Conservation (phyloP, 352 stramenopile species). For the Hyaloperonospora arabidopsidis region DNA sequence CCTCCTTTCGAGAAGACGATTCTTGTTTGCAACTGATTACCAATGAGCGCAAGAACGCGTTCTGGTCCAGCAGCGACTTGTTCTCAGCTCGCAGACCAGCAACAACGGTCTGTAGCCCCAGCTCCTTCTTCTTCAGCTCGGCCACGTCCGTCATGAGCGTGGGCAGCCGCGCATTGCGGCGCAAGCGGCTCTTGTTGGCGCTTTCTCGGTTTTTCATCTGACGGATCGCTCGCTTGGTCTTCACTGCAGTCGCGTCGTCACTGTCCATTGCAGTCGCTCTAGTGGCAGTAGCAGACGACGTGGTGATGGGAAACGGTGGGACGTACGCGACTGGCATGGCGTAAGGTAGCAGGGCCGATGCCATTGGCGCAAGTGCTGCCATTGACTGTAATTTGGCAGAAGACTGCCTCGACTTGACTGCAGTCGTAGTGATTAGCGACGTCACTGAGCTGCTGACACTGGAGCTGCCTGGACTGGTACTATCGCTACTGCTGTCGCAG, state of each 20-base stretch:
- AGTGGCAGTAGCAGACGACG: constrained; percentile 3
- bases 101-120: constrained; percentile 62
- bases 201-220: constrained; percentile 86
- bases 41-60: constrained; percentile 47
- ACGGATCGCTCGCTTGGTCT: constrained; percentile 74
- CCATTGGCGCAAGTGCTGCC: constrained; percentile 10
- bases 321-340: constrained; percentile 62
- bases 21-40: no score
- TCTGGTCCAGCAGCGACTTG: constrained; percentile 73
- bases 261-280: constrained; percentile 2
- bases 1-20: constrained; percentile 3
- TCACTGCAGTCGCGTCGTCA: constrained; percentile 37
- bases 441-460: constrained; percentile 3
- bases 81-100: constrained; percentile 64
- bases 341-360: constrained; percentile 35
- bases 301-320: constrained; percentile 22
- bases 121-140: constrained; percentile 58
- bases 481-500: no score
- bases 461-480: no score
- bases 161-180: constrained; percentile 60
- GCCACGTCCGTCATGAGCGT: constrained; percentile 51
- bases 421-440: background rate
- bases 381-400: constrained; percentile 6
- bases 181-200: constrained; percentile 71
- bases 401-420: constrained; percentile 7